Conservation (phyloP, 2,329 filamentous ascomycete species). For the Cordyceps sp. region DNA sequence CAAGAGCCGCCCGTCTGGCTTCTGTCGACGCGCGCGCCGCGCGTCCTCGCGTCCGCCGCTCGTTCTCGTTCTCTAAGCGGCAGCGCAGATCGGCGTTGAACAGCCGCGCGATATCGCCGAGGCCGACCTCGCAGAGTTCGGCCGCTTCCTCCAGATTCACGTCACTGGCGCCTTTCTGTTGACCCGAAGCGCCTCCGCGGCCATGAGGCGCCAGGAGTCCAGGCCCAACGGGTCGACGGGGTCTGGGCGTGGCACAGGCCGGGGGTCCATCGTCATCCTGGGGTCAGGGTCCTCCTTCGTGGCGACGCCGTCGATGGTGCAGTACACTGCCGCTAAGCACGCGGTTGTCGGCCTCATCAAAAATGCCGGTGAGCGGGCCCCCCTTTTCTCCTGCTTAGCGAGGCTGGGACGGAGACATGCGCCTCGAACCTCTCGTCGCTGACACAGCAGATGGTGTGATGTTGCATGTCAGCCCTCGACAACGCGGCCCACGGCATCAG, state of each 20-base stretch:
- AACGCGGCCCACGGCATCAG: conserved; percentile 4
- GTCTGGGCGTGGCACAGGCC: conserved; percentile 2
- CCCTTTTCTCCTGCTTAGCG: background rate
- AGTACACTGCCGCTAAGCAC: conserved; percentile 5
- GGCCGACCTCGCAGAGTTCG: conserved; percentile 3
- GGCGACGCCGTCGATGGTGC: conserved; percentile 3
- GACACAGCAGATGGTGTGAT: too few species aligned
- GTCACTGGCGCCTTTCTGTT: conserved; percentile 5
- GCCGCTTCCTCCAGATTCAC: conserved; percentile 3
- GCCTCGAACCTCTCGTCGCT: too few species aligned
- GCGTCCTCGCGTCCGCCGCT: too few species aligned
- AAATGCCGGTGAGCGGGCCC: conserved; percentile 5
- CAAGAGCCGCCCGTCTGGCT: background rate
- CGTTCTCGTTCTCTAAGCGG: background rate
- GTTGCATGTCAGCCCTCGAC: conserved; percentile 5
- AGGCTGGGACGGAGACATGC: background rate
- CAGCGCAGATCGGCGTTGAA: background rate
- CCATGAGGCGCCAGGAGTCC: conserved; percentile 4
- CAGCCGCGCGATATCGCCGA: conserved; percentile 2
- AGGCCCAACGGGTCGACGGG: background rate
- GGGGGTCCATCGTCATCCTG: conserved; percentile 5
- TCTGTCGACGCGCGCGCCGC: too few species aligned
- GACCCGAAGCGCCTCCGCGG: conserved; percentile 1
- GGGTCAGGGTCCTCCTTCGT: conserved; percentile 5
- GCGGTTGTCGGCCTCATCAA: conserved; percentile 5